Evolutionary conservation across 371 early-diverging fungal species (phyloP).

Genomic region (Smittium mucronatum): DNA sequence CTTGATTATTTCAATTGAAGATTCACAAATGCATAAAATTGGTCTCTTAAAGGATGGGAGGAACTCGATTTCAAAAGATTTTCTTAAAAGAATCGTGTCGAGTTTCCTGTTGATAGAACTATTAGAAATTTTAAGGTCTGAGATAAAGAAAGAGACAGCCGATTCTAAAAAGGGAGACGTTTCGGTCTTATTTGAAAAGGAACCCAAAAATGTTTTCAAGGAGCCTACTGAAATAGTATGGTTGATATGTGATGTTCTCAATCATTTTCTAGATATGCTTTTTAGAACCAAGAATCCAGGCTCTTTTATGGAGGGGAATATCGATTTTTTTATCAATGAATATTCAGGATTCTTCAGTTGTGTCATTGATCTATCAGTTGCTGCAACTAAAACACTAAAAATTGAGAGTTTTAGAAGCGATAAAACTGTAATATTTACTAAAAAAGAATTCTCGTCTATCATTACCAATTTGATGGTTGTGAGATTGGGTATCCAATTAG

Average conservation of each 20-base stretch:
- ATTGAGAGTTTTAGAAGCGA: not conserved
- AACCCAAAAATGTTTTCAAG: not conserved
- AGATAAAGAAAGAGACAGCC: not conserved
- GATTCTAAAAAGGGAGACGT: not conserved
- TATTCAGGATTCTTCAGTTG: too few species aligned
- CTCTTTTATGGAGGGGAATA: not conserved
- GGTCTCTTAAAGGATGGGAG: not conserved
- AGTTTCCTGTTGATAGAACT: not conserved
- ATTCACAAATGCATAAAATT: not conserved
- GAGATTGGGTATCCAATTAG: not conserved
- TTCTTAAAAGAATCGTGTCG: not conserved
- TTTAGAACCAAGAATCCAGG: not conserved
- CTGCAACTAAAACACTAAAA: not conserved
- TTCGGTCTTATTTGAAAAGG: not conserved
- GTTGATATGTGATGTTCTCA: not conserved
- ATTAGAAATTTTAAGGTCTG: not conserved
- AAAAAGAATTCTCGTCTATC: not conserved
- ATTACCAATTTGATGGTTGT: not conserved
- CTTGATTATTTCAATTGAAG: not conserved
- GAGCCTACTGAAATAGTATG: not conserved
- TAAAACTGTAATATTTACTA: not conserved
- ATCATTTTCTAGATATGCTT: not conserved
- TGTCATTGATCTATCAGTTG: not conserved
- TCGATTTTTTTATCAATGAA: not conserved
- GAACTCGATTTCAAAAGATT: too few species aligned